These are phyloP conservation scores for Kockovaella imperatae DNA, from an alignment of 768 basidiomycete genomes.

Conservation along the genomic window DNA sequence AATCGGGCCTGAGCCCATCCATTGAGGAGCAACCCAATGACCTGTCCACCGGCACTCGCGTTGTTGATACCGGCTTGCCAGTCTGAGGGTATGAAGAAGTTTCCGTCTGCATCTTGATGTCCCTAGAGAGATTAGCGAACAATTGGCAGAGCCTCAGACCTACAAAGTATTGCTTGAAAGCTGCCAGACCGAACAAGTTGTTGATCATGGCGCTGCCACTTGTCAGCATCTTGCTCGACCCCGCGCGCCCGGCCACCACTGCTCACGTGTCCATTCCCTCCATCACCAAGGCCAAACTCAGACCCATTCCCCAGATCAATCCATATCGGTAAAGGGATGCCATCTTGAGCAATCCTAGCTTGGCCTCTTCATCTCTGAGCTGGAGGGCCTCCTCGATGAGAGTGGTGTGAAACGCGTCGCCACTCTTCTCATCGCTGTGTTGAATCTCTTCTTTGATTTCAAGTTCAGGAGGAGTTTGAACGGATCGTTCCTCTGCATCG, in stretches of 20 bases:
- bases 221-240: not conserved
- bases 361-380: conserved; percentile 1
- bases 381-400: not conserved
- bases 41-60: not conserved
- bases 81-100: conserved; percentile 34
- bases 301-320: conserved; percentile 25
- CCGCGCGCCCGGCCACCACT: not conserved
- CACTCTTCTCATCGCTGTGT: too few species aligned
- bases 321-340: conserved; percentile 37
- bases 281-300: conserved; percentile 26
- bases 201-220: conserved; percentile 2
- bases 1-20: conserved; percentile 36
- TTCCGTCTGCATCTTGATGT: conserved; percentile 14
- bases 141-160: too few species aligned
- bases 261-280: conserved; percentile 19
- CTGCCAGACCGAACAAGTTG: conserved; percentile 12
- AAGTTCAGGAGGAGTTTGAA: too few species aligned
- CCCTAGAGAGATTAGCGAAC: too few species aligned
- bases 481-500: too few species aligned
- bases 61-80: conserved; percentile 39
- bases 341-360: not conserved
- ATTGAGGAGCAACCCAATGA: conserved; percentile 29
- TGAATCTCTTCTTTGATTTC: too few species aligned
- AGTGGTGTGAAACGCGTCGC: too few species aligned
- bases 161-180: conserved; percentile 22